phyloP scores from a whole-genome alignment of 1,284 basidiomycete genomes.

The Cronartium quercuum region DNA sequence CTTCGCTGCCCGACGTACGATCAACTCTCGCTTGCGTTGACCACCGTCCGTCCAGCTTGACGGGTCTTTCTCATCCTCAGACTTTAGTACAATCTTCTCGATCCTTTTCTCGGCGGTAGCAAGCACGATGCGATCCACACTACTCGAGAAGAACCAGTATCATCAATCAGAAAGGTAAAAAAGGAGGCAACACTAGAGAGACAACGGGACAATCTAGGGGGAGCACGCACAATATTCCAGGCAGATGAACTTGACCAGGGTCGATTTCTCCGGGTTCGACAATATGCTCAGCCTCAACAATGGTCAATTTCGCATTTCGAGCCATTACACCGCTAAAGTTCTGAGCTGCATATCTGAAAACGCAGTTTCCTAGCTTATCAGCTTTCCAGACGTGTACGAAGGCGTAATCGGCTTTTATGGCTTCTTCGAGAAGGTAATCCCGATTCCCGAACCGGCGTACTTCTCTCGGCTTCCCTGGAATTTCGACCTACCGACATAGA shows the following conservation, averaged over 20 bases:
- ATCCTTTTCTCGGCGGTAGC: constrained; percentile 23
- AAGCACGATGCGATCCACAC: constrained; percentile 37
- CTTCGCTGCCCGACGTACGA: constrained; percentile 77
- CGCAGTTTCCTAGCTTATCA: constrained; percentile 61
- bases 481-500: constrained; percentile 16
- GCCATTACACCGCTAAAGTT: constrained; percentile 85
- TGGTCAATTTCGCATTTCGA: constrained; percentile 78
- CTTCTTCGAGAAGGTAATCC: constrained; percentile 77
- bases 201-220: neutral
- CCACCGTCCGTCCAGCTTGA: constrained; percentile 39
- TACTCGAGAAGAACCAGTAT: neutral
- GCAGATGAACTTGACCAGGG: constrained; percentile 66
- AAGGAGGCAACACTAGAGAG: neutral
- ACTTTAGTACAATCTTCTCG: constrained; percentile 25
- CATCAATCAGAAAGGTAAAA: neutral
- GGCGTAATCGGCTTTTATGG: constrained; percentile 66
- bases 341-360: constrained; percentile 66
- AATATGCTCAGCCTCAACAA: constrained; percentile 91
- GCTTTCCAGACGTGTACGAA: constrained; percentile 92
- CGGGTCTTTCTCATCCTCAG: neutral
- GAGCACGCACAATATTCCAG: constrained; percentile 44
- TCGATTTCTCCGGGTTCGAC: constrained; percentile 77
- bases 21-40: constrained; percentile 61
- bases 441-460: constrained; percentile 71
- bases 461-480: constrained; percentile 58